Percentiles rank a stretch among this genome's conserved stretches.
Conservation (phyloP, 768 basidiomycete genomes). For the Rhodotorula graminis region DNA sequence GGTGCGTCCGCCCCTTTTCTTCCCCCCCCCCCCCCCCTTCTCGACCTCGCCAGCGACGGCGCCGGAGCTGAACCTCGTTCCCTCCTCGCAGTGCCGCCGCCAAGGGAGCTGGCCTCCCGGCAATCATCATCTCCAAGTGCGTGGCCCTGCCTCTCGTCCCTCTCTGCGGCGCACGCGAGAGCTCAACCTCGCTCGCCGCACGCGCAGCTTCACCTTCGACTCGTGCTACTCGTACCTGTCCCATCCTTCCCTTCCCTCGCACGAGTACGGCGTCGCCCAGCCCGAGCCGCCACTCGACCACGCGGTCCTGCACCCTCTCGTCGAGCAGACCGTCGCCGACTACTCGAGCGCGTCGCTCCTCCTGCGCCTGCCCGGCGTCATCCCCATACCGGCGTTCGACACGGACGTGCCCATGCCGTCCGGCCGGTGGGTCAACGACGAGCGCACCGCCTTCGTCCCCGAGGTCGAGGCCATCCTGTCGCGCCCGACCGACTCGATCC, state of each 20-base stretch:
- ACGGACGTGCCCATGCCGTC: conserved; percentile 58
- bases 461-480: conserved; percentile 53
- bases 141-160: not conserved
- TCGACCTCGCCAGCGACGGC: not conserved
- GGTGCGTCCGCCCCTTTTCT: conserved; percentile 52
- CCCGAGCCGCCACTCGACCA: conserved; percentile 57
- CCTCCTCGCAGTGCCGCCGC: conserved; percentile 54
- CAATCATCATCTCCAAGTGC: conserved; percentile 64
- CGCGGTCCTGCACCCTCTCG: conserved; percentile 57
- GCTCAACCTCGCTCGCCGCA: too few relatives aligned
- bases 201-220: conserved; percentile 65
- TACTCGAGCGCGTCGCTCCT: conserved; percentile 69
- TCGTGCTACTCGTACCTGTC: conserved; percentile 70
- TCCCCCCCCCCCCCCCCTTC: too few relatives aligned
- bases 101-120: conserved; percentile 60
- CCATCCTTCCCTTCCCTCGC: conserved; percentile 12
- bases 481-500: conserved; percentile 23
- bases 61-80: not conserved
- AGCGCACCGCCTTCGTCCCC: conserved; percentile 52
- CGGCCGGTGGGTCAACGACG: conserved; percentile 59
- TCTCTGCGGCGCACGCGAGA: too few relatives aligned
- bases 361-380: conserved; percentile 64
- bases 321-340: conserved; percentile 60
- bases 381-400: conserved; percentile 70
- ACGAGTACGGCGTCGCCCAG: not conserved